Percentiles rank a stretch among this genome's conserved stretches.
Conservation (phyloP, 805 yeast species). For the Cyberlindnera sargentensis region DNA sequence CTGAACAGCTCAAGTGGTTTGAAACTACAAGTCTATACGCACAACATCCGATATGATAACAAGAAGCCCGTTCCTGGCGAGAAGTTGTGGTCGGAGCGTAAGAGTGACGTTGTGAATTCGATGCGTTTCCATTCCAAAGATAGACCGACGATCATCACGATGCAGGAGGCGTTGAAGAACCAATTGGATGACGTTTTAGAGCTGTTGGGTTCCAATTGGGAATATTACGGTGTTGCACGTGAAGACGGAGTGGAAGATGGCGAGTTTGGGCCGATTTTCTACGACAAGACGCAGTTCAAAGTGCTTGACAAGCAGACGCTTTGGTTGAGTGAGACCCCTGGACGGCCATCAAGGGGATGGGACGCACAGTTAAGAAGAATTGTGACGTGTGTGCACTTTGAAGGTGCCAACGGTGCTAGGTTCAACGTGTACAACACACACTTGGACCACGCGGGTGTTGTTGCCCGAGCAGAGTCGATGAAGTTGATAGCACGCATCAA, state of each 20-base stretch:
- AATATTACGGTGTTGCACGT: constrained; percentile 44
- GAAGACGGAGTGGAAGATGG: constrained; percentile 44
- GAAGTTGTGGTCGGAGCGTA: constrained; percentile 38
- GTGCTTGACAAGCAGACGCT: constrained; percentile 35
- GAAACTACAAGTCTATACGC: neutral
- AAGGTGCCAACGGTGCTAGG: constrained; percentile 17
- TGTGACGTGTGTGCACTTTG: constrained; percentile 28
- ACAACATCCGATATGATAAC: constrained; percentile 41
- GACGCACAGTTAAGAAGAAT: constrained; percentile 39
- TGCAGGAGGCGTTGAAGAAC: constrained; percentile 41
- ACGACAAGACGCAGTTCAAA: constrained; percentile 30
- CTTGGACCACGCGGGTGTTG: constrained; percentile 40
- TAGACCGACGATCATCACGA: constrained; percentile 32
- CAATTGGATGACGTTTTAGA: constrained; percentile 39
- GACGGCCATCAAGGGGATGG: constrained; percentile 44
- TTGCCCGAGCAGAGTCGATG: constrained; percentile 41
- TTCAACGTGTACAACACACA: constrained; percentile 39
- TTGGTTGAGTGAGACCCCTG: constrained; percentile 52
- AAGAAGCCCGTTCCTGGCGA: constrained; percentile 31
- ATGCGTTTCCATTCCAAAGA: constrained; percentile 33
- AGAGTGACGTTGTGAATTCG: constrained; percentile 30
- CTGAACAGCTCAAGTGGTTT: too few relatives aligned
- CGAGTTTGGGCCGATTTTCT: constrained; percentile 45
- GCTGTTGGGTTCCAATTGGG: constrained; percentile 29
- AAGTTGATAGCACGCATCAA: constrained; percentile 31